Percentiles rank a stretch among this genome's conserved stretches.
phyloP scores from a whole-genome alignment of 2,329 filamentous ascomycete species.

The Sporothrix inflata region DNA sequence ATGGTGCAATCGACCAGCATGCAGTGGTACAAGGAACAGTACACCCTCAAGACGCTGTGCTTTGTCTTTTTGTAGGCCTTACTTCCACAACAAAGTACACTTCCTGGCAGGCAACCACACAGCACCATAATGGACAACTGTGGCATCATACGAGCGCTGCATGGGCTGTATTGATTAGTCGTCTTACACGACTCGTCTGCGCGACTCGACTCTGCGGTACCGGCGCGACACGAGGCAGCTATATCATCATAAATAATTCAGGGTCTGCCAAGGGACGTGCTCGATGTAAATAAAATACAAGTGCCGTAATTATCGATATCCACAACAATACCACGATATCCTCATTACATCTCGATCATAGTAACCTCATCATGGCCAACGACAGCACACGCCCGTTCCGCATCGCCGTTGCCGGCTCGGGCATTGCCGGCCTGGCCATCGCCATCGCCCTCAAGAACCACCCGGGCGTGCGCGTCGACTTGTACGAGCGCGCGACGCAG shows the following conservation, averaged over 20 bases:
- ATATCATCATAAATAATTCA: constrained; percentile 4
- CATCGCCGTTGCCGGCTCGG: constrained; percentile 30
- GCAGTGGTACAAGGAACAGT: background rate
- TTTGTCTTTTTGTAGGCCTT: background rate
- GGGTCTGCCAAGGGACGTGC: background rate
- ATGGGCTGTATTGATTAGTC: background rate
- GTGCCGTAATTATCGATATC: background rate
- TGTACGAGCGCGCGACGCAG: constrained; percentile 54
- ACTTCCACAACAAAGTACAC: background rate
- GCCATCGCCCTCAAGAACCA: constrained; percentile 39
- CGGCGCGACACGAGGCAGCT: background rate
- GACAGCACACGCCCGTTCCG: background rate
- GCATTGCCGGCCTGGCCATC: constrained; percentile 44
- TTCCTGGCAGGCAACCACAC: background rate
- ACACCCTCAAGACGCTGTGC: background rate
- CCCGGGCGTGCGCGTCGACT: constrained; percentile 37
- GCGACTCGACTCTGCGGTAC: background rate
- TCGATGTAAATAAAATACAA: background rate
- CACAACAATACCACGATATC: background rate
- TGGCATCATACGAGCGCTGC: constrained; percentile 14
- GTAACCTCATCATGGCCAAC: background rate
- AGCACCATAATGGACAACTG: constrained; percentile 11
- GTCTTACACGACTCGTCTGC: background rate
- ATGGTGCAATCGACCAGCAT: constrained; percentile 19
- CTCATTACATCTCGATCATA: background rate